These are phyloP conservation scores for Raffaelea deltoideospora DNA, from an alignment of 2,329 filamentous ascomycete genomes.

Conservation along the genomic window DNA sequence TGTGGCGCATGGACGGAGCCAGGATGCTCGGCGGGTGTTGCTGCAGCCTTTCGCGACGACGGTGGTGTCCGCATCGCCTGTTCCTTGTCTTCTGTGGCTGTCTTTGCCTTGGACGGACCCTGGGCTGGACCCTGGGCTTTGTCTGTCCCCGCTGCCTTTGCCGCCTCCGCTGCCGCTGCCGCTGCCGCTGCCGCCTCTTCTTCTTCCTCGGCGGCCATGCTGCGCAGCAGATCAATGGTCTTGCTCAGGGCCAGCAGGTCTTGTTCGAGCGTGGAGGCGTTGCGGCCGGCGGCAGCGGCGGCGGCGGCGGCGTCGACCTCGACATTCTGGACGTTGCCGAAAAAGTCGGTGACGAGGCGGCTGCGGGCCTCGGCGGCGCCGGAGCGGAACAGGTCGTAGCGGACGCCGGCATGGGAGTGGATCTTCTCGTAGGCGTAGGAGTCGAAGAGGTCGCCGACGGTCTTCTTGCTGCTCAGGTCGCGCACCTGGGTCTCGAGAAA, in stretches of 20 bases:
- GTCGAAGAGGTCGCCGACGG: slow-evolving; percentile 86
- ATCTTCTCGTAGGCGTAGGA: slow-evolving; percentile 93
- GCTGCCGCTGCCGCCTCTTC: background rate
- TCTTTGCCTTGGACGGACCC: background rate
- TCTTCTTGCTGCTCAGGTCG: slow-evolving; percentile 75
- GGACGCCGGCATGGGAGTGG: slow-evolving; percentile 77
- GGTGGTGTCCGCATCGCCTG: slow-evolving; percentile 8
- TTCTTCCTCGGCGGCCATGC: slow-evolving; percentile 30
- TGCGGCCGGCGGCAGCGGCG: background rate
- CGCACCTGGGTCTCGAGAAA: slow-evolving; percentile 85
- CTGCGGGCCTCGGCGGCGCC: slow-evolving; percentile 63
- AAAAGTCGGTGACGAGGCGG: slow-evolving; percentile 84
- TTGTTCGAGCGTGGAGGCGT: slow-evolving; percentile 42
- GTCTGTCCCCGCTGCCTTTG: slow-evolving; percentile 4
- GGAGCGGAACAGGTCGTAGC: slow-evolving; percentile 89
- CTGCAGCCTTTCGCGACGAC: too few species aligned
- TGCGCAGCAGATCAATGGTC: slow-evolving; percentile 41
- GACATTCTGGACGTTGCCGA: slow-evolving; percentile 94
- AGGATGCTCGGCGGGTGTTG: too few species aligned
- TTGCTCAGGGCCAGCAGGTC: slow-evolving; percentile 65
- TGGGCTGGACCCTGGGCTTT: slow-evolving; percentile 5
- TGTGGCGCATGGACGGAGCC: slow-evolving; percentile 12
- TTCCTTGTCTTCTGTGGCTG: slow-evolving; percentile 1
- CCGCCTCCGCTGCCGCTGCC: slow-evolving; percentile 1
- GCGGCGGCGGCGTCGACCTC: slow-evolving; percentile 54